Evolutionary conservation across 441 rosid species (phyloP).

Genomic region (Eruca vesicaria): DNA sequence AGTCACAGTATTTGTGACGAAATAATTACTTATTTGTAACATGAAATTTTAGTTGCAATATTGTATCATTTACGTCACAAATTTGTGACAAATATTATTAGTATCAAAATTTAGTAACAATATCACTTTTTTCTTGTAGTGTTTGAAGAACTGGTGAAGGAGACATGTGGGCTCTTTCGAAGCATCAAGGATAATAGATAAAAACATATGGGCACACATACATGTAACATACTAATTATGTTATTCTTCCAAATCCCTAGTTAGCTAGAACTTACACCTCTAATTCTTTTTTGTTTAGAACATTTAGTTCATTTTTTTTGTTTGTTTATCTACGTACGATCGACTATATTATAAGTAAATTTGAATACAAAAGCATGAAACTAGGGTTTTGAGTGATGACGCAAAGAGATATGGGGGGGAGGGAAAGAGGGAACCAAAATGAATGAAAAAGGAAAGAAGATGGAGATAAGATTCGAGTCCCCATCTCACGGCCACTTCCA

Average conservation of each 20-base stretch:
- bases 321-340: too few species aligned
- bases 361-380: background rate
- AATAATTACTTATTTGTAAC: too few species aligned
- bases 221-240: constrained; percentile 16
- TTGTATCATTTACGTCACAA: too few species aligned
- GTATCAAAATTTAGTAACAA: too few species aligned
- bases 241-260: constrained; percentile 32
- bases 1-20: too few species aligned
- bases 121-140: too few species aligned
- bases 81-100: too few species aligned
- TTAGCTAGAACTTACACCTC: background rate
- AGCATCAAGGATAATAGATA: constrained; percentile 21
- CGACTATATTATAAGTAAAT: background rate
- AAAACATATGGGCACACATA: constrained; percentile 37
- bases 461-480: constrained; percentile 38
- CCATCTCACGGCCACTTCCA: constrained; percentile 39
- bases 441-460: constrained; percentile 44
- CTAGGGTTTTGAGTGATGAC: constrained; percentile 24
- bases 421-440: constrained; percentile 47
- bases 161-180: constrained; percentile 67
- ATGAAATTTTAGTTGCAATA: too few species aligned
- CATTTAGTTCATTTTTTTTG: too few species aligned
- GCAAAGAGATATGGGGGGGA: constrained; percentile 15
- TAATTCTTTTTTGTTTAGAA: too few species aligned
- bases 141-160: constrained; percentile 27